These are phyloP conservation scores for Dioscorea dumetorum DNA, from an alignment of 106 monocot species.

Conservation along the genomic window DNA sequence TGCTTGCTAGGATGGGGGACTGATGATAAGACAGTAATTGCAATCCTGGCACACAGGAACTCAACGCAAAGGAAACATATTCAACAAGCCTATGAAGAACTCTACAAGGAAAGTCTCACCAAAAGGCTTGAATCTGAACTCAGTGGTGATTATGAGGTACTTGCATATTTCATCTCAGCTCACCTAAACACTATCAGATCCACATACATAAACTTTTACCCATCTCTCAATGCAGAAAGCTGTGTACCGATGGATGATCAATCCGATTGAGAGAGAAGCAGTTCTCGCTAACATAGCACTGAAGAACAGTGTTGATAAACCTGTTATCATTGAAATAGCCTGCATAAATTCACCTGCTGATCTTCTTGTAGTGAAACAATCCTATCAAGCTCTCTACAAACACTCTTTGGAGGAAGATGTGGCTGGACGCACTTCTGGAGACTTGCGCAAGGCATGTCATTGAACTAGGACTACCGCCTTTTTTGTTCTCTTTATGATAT, in stretches of 20 bases:
- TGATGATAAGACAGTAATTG: conserved; percentile 78
- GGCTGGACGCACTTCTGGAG: conserved; percentile 30
- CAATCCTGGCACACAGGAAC: conserved; percentile 62
- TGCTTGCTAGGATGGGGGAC: conserved; percentile 70
- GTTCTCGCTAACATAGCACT: conserved; percentile 51
- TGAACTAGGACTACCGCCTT: neutral
- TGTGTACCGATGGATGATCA: conserved; percentile 81
- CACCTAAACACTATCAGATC: too few relatives aligned
- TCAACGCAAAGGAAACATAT: conserved; percentile 71
- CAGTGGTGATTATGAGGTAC: conserved; percentile 60
- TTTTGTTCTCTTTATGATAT: neutral
- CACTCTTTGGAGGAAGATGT: conserved; percentile 67
- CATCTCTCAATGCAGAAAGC: conserved; percentile 23
- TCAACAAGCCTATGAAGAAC: conserved; percentile 51
- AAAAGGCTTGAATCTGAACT: conserved; percentile 88
- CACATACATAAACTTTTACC: too few relatives aligned
- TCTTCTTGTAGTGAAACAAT: conserved; percentile 47
- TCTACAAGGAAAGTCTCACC: conserved; percentile 66
- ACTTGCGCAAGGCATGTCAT: conserved; percentile 35
- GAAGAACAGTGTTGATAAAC: conserved; percentile 28
- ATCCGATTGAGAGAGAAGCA: conserved; percentile 66
- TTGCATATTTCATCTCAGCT: too few relatives aligned
- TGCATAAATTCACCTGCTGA: conserved; percentile 48
- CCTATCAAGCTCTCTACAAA: conserved; percentile 48
- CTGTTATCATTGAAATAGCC: conserved; percentile 50